Base-by-base conservation (phyloP, 2,329 filamentous ascomycete species). In the Fusarium xylarioides region DNA sequence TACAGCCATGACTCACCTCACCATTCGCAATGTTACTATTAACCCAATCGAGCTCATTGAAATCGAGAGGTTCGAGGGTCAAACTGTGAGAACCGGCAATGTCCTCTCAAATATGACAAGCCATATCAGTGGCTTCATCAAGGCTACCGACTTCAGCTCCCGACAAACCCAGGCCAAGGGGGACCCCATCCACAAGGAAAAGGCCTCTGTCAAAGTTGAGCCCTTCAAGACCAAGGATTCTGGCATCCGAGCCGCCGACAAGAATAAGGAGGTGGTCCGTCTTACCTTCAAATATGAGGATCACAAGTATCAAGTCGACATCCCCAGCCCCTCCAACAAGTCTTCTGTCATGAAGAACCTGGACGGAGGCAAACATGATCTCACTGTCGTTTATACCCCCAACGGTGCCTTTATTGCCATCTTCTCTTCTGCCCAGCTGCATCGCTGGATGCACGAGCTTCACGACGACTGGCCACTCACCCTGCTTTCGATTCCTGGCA, bases 401-500 rank as follows among this genome's bases (percentile, higher is more conserved):
- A 78, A 84, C 11, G 84, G 86, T 58, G 86, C 87, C 34, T 85
- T 88, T 77, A 82, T 92, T 15, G 83, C 89, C 44, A 85, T 98
- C 68, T 91, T 92, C 82, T 93, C 91, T 70, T 94, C 91, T 10
- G 88, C 91, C 21, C 87, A 90, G 60, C 88, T 95, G 55, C 80
- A 90, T 70, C 83, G 86, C 59, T 97, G 96, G 96, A 98, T 98
- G 95, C 83, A 86, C 63, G 87, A 91, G 69, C 86, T 98, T 46
- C 86, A 88, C 68, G 89, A 95, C 77, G 87, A 90, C 26, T 92
- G 90, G 57, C 91, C 94, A 4, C 86, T 98, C 9, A 93, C 93
- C 2, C 88, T 92, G 6, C 89, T 99, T 55, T 96, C 93, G 55
- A 96, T 98, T 71, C 96, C 96, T 0, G 96, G 96, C 72, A 98